Evolutionary conservation across 1,139 yeast species (phyloP).

Genomic region (Meyerozyma athensensis): DNA sequence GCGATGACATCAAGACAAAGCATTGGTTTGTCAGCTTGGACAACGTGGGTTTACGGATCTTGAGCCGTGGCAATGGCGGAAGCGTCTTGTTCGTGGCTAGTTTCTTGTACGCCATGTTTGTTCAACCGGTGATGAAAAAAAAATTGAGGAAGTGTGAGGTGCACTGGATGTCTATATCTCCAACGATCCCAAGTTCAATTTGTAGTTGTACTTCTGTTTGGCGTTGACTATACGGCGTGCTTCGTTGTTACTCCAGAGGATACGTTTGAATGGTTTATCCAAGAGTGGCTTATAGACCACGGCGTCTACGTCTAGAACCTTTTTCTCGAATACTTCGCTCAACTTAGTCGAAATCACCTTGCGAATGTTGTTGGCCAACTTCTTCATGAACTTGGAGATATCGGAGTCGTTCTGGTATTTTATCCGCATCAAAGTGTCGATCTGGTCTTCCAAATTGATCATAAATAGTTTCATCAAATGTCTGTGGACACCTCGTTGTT

Average conservation of each 20-base stretch:
- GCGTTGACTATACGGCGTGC: not conserved
- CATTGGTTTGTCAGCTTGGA: slow-evolving; percentile 66
- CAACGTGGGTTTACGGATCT: slow-evolving; percentile 61
- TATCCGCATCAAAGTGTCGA: slow-evolving; percentile 33
- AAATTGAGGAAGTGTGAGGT: not conserved
- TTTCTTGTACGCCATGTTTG: slow-evolving; percentile 24
- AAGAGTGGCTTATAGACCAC: slow-evolving; percentile 1
- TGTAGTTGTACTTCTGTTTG: slow-evolving; percentile 1
- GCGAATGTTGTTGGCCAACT: slow-evolving; percentile 22
- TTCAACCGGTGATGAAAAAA: not conserved
- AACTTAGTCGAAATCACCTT: slow-evolving; percentile 25
- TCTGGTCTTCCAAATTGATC: slow-evolving; percentile 36
- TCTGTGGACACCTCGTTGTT: slow-evolving; percentile 22
- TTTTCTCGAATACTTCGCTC: slow-evolving; percentile 16
- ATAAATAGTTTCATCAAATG: slow-evolving; percentile 37
- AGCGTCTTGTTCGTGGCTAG: slow-evolving; percentile 35
- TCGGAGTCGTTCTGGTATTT: slow-evolving; percentile 29
- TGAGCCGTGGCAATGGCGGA: slow-evolving; percentile 73
- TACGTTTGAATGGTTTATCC: slow-evolving; percentile 1
- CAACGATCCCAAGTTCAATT: not conserved
- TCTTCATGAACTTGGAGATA: slow-evolving; percentile 23
- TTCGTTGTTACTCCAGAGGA: slow-evolving; percentile 3
- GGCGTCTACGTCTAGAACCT: slow-evolving; percentile 1
- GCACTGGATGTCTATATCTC: slow-evolving; percentile 1
- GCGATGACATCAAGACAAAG: slow-evolving; percentile 73